Percentiles rank a stretch among this genome's conserved stretches.
Evolutionary conservation across 2,329 filamentous ascomycete genomes (phyloP).

Genomic region (Aspergillus sojae): DNA sequence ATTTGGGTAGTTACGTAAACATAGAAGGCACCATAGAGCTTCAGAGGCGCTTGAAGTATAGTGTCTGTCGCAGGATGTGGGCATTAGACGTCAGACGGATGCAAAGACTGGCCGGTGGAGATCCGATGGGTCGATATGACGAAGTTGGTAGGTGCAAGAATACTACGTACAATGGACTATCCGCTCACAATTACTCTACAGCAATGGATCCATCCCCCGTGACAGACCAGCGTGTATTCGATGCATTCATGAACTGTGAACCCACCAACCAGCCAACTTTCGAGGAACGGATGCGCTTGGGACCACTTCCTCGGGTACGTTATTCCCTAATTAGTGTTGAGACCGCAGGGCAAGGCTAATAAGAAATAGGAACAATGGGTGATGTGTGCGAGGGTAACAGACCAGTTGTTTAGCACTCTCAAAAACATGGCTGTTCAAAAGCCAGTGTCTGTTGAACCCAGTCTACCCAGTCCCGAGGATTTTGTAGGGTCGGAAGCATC

Average conservation of each 20-base stretch:
- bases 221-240: conserved; percentile 40
- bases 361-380: conserved; percentile 38
- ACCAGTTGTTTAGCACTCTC: conserved; percentile 39
- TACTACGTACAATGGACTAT: background rate
- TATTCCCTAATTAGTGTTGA: background rate
- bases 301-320: conserved; percentile 42
- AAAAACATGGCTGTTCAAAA: conserved; percentile 35
- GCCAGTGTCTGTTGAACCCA: conserved; percentile 29
- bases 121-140: conserved; percentile 38
- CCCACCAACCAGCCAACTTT: conserved; percentile 35
- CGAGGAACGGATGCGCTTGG: conserved; percentile 42
- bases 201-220: conserved; percentile 33
- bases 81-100: conserved; percentile 46
- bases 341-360: conserved; percentile 22
- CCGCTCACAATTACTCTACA: conserved; percentile 19
- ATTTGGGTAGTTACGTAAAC: conserved; percentile 48
- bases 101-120: conserved; percentile 43
- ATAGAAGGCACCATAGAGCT: conserved; percentile 47
- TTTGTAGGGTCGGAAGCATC: conserved; percentile 26
- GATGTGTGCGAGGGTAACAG: conserved; percentile 36
- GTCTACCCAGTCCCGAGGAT: conserved; percentile 31
- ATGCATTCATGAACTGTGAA: conserved; percentile 47
- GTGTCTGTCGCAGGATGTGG: conserved; percentile 46
- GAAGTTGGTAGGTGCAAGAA: conserved; percentile 37
- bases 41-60: conserved; percentile 40